phyloP scores from a whole-genome alignment of 2,329 filamentous ascomycete genomes.

The Fusarium musae region DNA sequence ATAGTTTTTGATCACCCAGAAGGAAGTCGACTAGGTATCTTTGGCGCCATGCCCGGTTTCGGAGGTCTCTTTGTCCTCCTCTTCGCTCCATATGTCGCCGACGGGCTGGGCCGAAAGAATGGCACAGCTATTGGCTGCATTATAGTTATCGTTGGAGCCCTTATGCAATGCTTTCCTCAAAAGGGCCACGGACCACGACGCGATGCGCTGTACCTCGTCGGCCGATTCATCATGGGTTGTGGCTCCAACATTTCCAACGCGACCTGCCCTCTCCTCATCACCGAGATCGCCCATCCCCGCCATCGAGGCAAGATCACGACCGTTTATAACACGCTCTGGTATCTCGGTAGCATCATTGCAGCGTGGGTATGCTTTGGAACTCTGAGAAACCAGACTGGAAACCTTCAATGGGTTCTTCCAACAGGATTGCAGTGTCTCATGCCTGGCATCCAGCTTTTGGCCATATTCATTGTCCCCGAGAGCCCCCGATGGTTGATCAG shows the following conservation, averaged over 20 bases:
- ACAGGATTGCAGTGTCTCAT: conserved; percentile 37
- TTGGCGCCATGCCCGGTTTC: conserved; percentile 41
- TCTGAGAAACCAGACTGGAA: conserved; percentile 20
- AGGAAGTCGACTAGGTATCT: conserved; percentile 41
- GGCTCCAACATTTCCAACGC: conserved; percentile 41
- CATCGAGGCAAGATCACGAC: conserved; percentile 40
- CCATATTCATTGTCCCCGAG: conserved; percentile 35
- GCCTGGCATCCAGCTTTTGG: conserved; percentile 37
- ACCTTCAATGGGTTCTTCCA: conserved; percentile 37
- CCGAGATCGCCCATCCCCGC: conserved; percentile 36
- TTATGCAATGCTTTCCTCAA: conserved; percentile 41
- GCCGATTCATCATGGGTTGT: conserved; percentile 40
- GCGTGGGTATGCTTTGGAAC: conserved; percentile 41
- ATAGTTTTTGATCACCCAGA: conserved; percentile 37
- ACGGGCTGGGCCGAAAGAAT: conserved; percentile 38
- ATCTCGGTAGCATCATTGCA: conserved; percentile 38
- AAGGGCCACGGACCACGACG: conserved; percentile 3
- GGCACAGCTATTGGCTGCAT: conserved; percentile 37
- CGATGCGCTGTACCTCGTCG: conserved; percentile 36
- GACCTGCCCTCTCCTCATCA: conserved; percentile 40
- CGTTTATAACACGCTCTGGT: conserved; percentile 42
- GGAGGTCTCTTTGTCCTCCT: conserved; percentile 41
- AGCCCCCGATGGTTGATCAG: conserved; percentile 39
- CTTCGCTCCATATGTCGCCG: conserved; percentile 41
- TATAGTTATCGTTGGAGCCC: conserved; percentile 32